Base-by-base conservation (phyloP, 352 stramenopile species). In the Phytophthora cactorum region DNA sequence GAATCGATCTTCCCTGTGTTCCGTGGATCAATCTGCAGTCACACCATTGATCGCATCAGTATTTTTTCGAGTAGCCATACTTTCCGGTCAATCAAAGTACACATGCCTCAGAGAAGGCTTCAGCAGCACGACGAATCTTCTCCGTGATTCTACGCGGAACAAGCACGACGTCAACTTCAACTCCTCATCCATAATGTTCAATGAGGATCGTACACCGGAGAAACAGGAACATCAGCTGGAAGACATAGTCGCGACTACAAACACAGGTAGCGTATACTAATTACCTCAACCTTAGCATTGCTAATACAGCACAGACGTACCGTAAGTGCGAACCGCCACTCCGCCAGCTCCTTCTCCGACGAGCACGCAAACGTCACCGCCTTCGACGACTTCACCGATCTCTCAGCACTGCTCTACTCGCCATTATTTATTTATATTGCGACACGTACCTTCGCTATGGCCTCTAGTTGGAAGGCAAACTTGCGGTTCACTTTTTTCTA, bases 401-500 rank as follows among this genome's bases (percentile, higher is more conserved):
- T 38, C 10, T 65, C 22, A 58, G n/a, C 46, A 34, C 10, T 25
- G 3, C 2, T 29, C 17, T 5, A 31, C 14, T 41, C 31, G 4
- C 17, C 4, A 39, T 14, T 25, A 9, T n/a, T 3, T 29, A 34
- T 17, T 6, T 52, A 52, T 39, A 10, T 22, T 39, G 14, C 12
- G 3, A 54, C 28, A 28, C 41, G 7, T 17, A 88, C 81, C 70
- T 90, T 90, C 41, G 82, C 63, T 28, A 73, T 80, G 1, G 79
- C 61, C 9, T 84, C 57, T 27, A 92, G 69, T 38, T 91, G 82
- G 52, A 93, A 92, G 17, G 60, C 72, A 64, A 88, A 81, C 53
- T 90, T 90, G 52, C 82, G 82, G 34, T 70, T 78, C 39, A 88
- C 54, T 53, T 86, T 88, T 58, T 79, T 86, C 84, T 90, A 38